A percentile compares a stretch with the other conserved stretches of the same genome.
These are phyloP conservation scores for Ceratocystis smalleyi DNA, from an alignment of 2,329 filamentous ascomycete genomes.

Conservation along the genomic window DNA sequence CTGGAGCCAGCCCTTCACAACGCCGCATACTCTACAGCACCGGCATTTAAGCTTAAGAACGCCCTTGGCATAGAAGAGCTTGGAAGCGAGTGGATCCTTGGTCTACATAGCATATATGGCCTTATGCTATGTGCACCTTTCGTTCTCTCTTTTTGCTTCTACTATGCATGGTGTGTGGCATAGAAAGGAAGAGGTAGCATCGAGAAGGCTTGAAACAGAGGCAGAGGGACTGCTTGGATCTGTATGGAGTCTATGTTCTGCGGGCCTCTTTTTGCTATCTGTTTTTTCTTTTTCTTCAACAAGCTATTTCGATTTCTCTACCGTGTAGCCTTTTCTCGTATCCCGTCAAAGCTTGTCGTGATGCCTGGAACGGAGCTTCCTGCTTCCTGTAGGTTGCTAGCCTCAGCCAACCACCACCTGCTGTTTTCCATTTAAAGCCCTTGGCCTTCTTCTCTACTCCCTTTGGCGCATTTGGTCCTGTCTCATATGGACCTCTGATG, in stretches of 20 bases:
- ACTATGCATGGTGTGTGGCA: not conserved
- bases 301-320: constrained; percentile 23
- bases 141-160: not conserved
- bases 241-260: not conserved
- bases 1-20: not conserved
- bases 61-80: not conserved
- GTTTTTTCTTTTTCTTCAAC: not conserved
- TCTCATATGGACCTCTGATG: no score
- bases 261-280: constrained; percentile 1
- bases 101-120: no score
- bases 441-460: not conserved
- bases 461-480: not conserved
- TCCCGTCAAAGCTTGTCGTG: not conserved
- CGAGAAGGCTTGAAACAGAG: not conserved
- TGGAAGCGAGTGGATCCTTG: not conserved
- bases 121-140: no score
- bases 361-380: no score
- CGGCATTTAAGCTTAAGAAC: constrained; percentile 3
- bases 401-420: constrained; percentile 30
- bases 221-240: not conserved
- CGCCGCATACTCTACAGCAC: not conserved
- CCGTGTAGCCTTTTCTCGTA: constrained; percentile 32
- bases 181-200: not conserved
- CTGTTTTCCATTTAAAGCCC: no score
- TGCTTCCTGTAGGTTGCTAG: not conserved